Percentiles rank a stretch among this genome's conserved stretches.
Conservation (phyloP, 371 early-diverging fungal species). For the Nematocida sp. region DNA sequence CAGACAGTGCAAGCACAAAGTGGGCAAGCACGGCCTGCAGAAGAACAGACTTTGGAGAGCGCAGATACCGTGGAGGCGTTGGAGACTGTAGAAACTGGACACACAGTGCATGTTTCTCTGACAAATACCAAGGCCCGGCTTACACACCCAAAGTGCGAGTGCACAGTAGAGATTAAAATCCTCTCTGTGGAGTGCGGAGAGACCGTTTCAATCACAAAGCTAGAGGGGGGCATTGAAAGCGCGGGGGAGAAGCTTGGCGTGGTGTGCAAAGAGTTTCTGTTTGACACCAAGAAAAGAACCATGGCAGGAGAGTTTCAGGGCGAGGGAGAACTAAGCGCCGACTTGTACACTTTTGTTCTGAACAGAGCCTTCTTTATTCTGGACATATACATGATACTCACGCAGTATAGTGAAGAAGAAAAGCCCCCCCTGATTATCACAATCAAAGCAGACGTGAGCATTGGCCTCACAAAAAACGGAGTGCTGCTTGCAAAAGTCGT, state of each 20-base stretch:
- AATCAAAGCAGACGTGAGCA: not conserved
- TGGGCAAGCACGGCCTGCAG: too few relatives aligned
- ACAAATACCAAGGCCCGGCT: too few relatives aligned
- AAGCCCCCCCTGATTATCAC: constrained; percentile 5
- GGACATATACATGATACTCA: constrained; percentile 1
- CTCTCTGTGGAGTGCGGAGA: not conserved
- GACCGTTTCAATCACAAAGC: not conserved
- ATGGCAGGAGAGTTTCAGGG: not conserved
- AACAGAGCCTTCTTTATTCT: constrained; percentile 44
- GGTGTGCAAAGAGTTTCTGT: not conserved
- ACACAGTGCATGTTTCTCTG: too few relatives aligned
- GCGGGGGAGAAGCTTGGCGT: not conserved
- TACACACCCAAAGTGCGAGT: not conserved
- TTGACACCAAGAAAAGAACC: not conserved
- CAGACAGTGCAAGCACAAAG: too few relatives aligned
- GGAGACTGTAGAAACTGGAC: too few relatives aligned
- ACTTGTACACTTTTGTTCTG: constrained; percentile 17
- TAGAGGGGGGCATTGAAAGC: not conserved
- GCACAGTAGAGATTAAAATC: not conserved
- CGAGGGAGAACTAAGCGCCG: not conserved
- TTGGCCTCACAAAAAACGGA: not conserved
- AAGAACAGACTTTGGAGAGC: too few relatives aligned
- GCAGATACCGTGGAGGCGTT: too few relatives aligned
- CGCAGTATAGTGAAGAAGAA: not conserved
- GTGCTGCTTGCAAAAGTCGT: not conserved